Evolutionary conservation across 306 rosid genomes (phyloP).

Genomic region (Cucurbita maxima): DNA sequence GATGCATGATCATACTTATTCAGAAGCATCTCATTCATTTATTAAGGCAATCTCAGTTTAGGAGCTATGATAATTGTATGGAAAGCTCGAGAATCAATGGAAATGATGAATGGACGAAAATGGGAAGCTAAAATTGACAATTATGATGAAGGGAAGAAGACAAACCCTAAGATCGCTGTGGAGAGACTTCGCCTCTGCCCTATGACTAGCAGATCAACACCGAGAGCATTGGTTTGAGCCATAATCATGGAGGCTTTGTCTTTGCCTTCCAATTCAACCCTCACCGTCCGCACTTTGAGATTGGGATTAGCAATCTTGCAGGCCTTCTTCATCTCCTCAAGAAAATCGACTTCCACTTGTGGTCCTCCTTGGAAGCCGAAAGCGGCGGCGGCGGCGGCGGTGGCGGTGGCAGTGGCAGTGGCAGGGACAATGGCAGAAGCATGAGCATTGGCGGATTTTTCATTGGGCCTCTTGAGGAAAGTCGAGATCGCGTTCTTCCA

Average conservation of each 20-base stretch:
- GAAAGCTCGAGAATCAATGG: too few relatives aligned
- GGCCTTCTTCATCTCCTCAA: constrained; percentile 48
- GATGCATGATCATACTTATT: background rate
- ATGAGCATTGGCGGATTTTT: constrained; percentile 4
- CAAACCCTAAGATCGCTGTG: constrained; percentile 51
- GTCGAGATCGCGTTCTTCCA: constrained; percentile 36
- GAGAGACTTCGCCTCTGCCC: constrained; percentile 62
- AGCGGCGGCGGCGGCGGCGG: constrained; percentile 12
- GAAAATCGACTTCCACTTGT: constrained; percentile 24
- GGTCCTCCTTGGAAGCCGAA: constrained; percentile 1
- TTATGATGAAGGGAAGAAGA: background rate
- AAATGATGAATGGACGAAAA: background rate
- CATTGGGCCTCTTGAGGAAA: constrained; percentile 41
- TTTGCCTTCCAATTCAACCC: constrained; percentile 28
- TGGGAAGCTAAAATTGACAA: background rate
- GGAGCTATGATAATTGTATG: too few relatives aligned
- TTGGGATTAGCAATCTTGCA: constrained; percentile 38
- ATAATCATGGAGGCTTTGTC: constrained; percentile 44
- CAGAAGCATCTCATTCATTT: background rate
- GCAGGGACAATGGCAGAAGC: constrained; percentile 7
- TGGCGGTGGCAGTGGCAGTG: background rate
- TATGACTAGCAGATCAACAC: constrained; percentile 40
- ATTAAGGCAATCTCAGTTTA: background rate
- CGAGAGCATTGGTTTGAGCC: constrained; percentile 18
- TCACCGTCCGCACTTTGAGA: constrained; percentile 18